Percentiles rank a stretch among this genome's conserved stretches.
Evolutionary conservation across 768 basidiomycete genomes (phyloP).

Genomic region (Kwoniella europaea): DNA sequence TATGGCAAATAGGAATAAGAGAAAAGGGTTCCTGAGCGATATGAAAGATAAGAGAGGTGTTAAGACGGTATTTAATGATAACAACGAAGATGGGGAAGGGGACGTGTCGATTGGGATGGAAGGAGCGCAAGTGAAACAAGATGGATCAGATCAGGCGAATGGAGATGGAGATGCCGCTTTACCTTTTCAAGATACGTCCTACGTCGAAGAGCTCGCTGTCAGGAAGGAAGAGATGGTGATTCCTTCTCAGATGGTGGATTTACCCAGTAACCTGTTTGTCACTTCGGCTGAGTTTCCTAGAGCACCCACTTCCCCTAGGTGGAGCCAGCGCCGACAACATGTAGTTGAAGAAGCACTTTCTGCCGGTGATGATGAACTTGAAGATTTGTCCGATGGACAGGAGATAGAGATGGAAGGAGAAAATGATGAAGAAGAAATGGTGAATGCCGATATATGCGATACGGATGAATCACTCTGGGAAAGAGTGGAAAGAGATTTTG

Average conservation of each 20-base stretch:
- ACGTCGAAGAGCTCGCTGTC: not conserved
- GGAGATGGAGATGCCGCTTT: not conserved
- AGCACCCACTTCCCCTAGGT: conserved; percentile 11
- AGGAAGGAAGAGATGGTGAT: conserved; percentile 9
- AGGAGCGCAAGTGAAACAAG: not conserved
- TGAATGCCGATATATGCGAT: conserved; percentile 7
- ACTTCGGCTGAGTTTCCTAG: conserved; percentile 24
- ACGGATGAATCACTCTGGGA: conserved; percentile 17
- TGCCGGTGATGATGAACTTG: too few species aligned
- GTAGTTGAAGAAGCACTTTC: not conserved
- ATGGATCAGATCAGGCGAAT: not conserved
- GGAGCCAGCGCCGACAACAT: conserved; percentile 1
- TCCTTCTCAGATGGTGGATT: conserved; percentile 32
- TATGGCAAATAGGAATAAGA: conserved; percentile 47
- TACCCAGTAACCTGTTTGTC: conserved; percentile 38
- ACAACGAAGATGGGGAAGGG: conserved; percentile 3
- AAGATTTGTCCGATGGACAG: too few species aligned
- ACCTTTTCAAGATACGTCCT: conserved; percentile 4
- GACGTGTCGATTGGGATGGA: not conserved
- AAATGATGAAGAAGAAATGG: conserved; percentile 24
- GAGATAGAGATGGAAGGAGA: conserved; percentile 3
- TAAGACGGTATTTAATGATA: conserved; percentile 33
- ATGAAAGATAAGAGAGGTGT: conserved; percentile 34
- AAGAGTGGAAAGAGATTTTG: conserved; percentile 17
- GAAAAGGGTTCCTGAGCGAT: conserved; percentile 46